Evolutionary conservation across 2,329 filamentous ascomycete genomes (phyloP), one percentile per base, ranked within the genome.

Genomic region (Fusarium staphyleae): DNA sequence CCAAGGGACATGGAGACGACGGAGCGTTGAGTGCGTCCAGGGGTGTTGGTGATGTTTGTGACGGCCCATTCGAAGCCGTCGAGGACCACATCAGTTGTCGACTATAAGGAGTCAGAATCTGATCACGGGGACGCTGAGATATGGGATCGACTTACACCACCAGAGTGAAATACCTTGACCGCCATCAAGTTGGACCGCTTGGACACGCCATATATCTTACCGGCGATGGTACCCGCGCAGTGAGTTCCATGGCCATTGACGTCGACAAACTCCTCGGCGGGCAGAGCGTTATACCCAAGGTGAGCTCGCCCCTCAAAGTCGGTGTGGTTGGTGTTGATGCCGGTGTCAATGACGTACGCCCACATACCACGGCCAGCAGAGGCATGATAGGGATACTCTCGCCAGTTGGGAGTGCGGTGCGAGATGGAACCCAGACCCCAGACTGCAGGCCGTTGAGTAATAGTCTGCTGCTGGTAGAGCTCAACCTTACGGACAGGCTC

Each of bases 1-100:
- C 81, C 82, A 2, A 86, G 75, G 16, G 80, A 84, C 79, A 86
- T 79, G 72, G 77, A 81, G 52, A 83, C 75, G 14, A 84, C 81
- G 13, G 80, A 70, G n/a, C 74, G 74, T 18, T 50, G 65, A 33
- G 70, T 66, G 16, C 78, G 77, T 35, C 69, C 70, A 13, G 75
- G 70, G 3, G 69, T 72, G 29, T 52, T 60, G 35, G 65, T 67
- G 55, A 77, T 76, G 66, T 80, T 76, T 48, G 71, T 69, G 19
- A 77, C 74, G 5, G 78, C 77, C 69, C 71, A 77, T 36, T 73
- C 61, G 39, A 64, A 72, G 24, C 73, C 73, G 7, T 70, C 63
- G 15, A 72, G 61, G 30, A 70, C 57, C 12, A 69, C 62, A 5
- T 62, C 55, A 1, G 56, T 68, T 4, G 62, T 56, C 9, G 66